A percentile compares a stretch with the other conserved stretches of the same genome.
Conservation (phyloP, 1,284 basidiomycete genomes). For the Sanghuangporus weigelae region DNA sequence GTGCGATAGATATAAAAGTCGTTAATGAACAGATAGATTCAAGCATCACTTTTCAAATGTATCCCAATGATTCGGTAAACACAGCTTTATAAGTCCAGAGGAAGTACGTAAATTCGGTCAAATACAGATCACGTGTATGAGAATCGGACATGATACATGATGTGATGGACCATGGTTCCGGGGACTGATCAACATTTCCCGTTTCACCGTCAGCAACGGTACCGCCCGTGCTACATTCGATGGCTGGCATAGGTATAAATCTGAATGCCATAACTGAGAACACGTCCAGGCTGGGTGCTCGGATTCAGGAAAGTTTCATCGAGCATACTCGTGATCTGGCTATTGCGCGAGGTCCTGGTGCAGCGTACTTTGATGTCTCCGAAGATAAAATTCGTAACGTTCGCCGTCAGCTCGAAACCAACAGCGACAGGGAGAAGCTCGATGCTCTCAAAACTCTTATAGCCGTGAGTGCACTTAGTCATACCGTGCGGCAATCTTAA, state of each 20-base stretch:
- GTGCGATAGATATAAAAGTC: not conserved
- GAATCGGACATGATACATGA: not conserved
- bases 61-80: not conserved
- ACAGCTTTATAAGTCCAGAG: not conserved
- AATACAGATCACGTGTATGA: not conserved
- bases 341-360: conserved; percentile 47
- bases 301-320: conserved; percentile 72
- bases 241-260: conserved; percentile 34
- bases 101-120: not conserved
- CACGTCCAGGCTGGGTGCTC: conserved; percentile 72
- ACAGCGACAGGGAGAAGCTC: conserved; percentile 81
- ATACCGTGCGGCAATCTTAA: not conserved
- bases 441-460: conserved; percentile 93
- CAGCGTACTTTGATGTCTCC: conserved; percentile 57
- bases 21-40: not conserved
- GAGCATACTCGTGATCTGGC: conserved; percentile 72
- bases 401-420: conserved; percentile 79
- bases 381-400: conserved; percentile 78
- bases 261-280: conserved; percentile 71
- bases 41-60: not conserved
- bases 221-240: not conserved
- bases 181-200: not conserved
- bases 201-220: not conserved
- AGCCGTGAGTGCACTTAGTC: conserved; percentile 46
- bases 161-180: not conserved